Percentiles rank a stretch among this genome's conserved stretches.
Evolutionary conservation across 2,329 filamentous ascomycete genomes (phyloP).

Genomic region (Verticillium nonalfalfae): DNA sequence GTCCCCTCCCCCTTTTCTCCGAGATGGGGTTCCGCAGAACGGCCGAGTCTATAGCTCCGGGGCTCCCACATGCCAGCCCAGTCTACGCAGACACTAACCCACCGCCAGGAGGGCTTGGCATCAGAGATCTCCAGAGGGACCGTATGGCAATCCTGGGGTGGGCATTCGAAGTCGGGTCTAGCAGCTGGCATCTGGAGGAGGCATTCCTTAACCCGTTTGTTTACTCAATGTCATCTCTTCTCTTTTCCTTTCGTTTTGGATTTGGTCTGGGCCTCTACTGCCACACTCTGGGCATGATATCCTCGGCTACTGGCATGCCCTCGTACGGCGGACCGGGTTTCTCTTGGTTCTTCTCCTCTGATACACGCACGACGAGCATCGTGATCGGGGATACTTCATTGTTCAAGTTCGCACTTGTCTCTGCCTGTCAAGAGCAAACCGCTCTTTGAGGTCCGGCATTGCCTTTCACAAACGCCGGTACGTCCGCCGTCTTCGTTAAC

Average conservation of each 20-base stretch:
- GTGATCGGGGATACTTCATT: not conserved
- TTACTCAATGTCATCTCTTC: too few relatives aligned
- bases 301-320: too few relatives aligned
- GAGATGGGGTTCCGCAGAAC: not conserved
- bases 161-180: not conserved
- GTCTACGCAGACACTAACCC: not conserved
- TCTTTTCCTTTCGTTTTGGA: too few relatives aligned
- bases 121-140: not conserved
- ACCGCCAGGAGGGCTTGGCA: not conserved
- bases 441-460: slow-evolving; percentile 6
- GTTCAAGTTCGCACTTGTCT: not conserved
- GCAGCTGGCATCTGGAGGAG: not conserved
- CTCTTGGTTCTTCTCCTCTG: too few relatives aligned
- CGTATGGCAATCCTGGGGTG: not conserved
- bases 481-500: slow-evolving; percentile 6
- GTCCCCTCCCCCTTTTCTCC: not conserved
- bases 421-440: slow-evolving; percentile 3
- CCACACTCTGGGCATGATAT: too few relatives aligned
- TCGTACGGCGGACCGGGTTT: too few relatives aligned
- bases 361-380: too few relatives aligned
- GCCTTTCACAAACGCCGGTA: slow-evolving; percentile 6
- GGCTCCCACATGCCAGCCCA: not conserved
- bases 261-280: too few relatives aligned
- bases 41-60: not conserved
- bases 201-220: too few relatives aligned